Evolutionary conservation across 2,329 filamentous ascomycete species (phyloP), one percentile per base, ranked within the genome.

Genomic region (Claviceps pazoutovae): DNA sequence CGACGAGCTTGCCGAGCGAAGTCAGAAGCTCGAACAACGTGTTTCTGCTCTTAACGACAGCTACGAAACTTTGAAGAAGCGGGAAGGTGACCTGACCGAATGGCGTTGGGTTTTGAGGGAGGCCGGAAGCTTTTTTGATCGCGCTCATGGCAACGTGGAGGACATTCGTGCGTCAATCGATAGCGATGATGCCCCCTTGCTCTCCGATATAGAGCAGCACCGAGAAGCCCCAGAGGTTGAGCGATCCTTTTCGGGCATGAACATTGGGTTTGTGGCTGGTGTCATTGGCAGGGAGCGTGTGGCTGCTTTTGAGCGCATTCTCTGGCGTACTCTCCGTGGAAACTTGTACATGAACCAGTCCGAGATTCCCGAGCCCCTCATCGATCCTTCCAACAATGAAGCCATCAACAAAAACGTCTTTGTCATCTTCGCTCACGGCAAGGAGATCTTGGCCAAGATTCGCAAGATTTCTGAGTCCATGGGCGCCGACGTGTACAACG

Each of bases 261-360:
- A 97, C 71, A 98, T 98, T 65, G 93, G 93, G 9, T 98, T 98
- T 62, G 91, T 98, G 50, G 87, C 93, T 51, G 93, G 93, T 69
- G 93, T 97, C 60, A 97, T 98, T 61, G 81, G 87, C 39, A 82
- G 93, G 51, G 91, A 97, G 64, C 83, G 91, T 49, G 91, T 98
- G 55, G 90, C 84, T 14, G 87, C 91, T 26, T 98, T 98, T 65
- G 94, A 98, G 73, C 85, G 93, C 54, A 98, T 98, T 60, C 76
- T 98, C 49, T 98, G 93, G 93, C 83, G 93, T 62, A 96, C 94
- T 0, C 80, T 98, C 43, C 88, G 93, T 67, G 93, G 93, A 62
- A 98, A 98, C 69, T 74, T 98, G 57, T 98, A 97, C 77, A 98
- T 98, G 93, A 98, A 98, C 71, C 94, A 98, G 74, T 91, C 91